phyloP scores from a whole-genome alignment of 768 basidiomycete species.

The Auricularia auricula-judae region DNA sequence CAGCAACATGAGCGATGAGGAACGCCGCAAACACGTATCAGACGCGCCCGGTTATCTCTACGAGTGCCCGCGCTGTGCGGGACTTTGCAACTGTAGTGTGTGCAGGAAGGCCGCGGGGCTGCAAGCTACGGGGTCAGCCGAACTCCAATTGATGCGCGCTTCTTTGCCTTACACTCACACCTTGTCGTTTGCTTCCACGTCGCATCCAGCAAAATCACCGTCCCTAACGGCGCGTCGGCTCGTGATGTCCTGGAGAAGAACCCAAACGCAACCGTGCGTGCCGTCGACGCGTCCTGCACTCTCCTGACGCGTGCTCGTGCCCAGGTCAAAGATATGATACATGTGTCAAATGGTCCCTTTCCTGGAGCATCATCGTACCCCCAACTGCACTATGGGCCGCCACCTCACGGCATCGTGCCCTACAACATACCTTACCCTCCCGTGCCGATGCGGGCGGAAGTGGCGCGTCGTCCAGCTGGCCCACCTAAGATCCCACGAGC shows the following conservation, averaged over 20 bases:
- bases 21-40: background rate
- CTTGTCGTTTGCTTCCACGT: background rate
- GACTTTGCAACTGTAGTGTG: constrained; percentile 52
- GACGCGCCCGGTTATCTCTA: constrained; percentile 1
- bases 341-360: no score
- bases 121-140: constrained; percentile 45
- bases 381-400: no score
- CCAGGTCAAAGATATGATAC: no score
- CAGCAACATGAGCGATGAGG: background rate
- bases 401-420: no score
- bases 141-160: background rate
- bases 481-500: constrained; percentile 30
- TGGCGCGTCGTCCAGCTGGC: background rate
- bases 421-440: background rate
- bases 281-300: background rate
- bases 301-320: background rate
- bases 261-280: constrained; percentile 21
- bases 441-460: background rate
- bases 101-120: constrained; percentile 59
- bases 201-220: constrained; percentile 6
- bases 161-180: background rate
- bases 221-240: constrained; percentile 25
- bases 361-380: no score
- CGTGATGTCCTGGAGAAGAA: constrained; percentile 26
- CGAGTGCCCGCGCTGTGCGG: constrained; percentile 63